These are phyloP conservation scores for Centella asiatica DNA, from an alignment of 129 eudicot genomes.

Conservation along the genomic window DNA sequence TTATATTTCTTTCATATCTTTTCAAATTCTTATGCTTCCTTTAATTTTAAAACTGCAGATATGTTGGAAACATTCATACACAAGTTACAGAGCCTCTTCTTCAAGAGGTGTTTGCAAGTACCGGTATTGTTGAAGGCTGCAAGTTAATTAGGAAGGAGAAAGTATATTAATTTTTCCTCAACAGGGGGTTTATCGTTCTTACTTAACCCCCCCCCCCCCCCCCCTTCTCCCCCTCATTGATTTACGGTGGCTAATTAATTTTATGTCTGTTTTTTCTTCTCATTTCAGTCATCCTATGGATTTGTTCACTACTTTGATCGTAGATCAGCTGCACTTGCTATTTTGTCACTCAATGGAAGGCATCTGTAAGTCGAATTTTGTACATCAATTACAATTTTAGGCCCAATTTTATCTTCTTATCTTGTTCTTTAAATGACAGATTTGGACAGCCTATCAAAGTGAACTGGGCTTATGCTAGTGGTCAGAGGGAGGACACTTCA, in stretches of 20 bases:
- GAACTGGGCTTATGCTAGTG: constrained; percentile 84
- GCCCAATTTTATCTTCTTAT: constrained; percentile 5
- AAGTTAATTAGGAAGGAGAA: constrained; percentile 76
- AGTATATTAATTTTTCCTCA: constrained; percentile 21
- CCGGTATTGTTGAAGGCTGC: constrained; percentile 79
- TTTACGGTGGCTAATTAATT: not conserved
- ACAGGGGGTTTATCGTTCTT: not conserved
- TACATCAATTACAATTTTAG: not conserved
- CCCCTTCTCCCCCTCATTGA: too few species aligned
- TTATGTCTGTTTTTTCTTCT: not conserved
- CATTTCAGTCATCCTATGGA: constrained; percentile 78
- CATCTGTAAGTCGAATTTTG: constrained; percentile 54
- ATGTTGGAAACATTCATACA: constrained; percentile 73
- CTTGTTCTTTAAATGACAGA: constrained; percentile 33
- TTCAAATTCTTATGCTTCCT: constrained; percentile 27
- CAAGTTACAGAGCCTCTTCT: constrained; percentile 87
- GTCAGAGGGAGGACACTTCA: constrained; percentile 90
- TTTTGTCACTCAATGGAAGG: constrained; percentile 65
- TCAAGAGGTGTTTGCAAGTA: constrained; percentile 79
- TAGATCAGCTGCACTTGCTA: constrained; percentile 78
- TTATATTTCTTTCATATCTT: constrained; percentile 10
- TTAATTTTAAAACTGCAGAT: constrained; percentile 61
- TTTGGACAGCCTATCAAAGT: too few species aligned
- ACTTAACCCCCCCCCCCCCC: not conserved
- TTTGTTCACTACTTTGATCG: constrained; percentile 80